A percentile compares a stretch with the other conserved stretches of the same genome.
phyloP scores from a whole-genome alignment of 1,284 basidiomycete species.

The Cystobasidium sp. region DNA sequence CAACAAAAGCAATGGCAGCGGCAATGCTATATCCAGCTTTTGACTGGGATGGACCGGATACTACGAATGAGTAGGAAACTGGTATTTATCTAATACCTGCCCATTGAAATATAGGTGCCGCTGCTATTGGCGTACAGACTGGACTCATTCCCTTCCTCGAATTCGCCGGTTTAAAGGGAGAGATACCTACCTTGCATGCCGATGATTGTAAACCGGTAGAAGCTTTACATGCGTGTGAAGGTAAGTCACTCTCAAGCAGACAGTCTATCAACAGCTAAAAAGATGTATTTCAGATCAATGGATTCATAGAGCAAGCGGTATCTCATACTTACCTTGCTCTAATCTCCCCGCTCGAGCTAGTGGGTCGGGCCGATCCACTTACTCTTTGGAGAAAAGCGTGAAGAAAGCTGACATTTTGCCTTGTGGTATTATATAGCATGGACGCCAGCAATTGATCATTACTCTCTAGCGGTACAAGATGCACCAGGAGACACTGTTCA shows the following conservation, averaged over 20 bases:
- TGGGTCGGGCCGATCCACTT: background rate
- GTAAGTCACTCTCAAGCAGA: background rate
- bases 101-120: background rate
- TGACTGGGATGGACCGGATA: conserved; percentile 1
- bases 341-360: conserved; percentile 60
- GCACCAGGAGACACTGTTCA: conserved; percentile 64
- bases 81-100: background rate
- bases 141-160: conserved; percentile 17
- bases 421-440: conserved; percentile 58
- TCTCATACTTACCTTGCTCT: conserved; percentile 74
- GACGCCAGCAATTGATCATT: conserved; percentile 61
- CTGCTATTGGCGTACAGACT: conserved; percentile 26
- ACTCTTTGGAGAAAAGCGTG: too few relatives aligned
- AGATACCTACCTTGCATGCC: conserved; percentile 17
- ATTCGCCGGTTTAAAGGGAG: conserved; percentile 11
- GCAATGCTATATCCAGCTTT: too few relatives aligned
- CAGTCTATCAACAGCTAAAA: background rate
- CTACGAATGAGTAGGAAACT: too few relatives aligned
- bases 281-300: conserved; percentile 43
- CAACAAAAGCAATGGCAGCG: too few relatives aligned
- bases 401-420: too few relatives aligned
- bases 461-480: conserved; percentile 58
- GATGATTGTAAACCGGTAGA: conserved; percentile 25
- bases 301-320: conserved; percentile 59
- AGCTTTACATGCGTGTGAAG: conserved; percentile 44